Base-by-base conservation (phyloP, 345 rosid species). In the Syzygium aromaticum region DNA sequence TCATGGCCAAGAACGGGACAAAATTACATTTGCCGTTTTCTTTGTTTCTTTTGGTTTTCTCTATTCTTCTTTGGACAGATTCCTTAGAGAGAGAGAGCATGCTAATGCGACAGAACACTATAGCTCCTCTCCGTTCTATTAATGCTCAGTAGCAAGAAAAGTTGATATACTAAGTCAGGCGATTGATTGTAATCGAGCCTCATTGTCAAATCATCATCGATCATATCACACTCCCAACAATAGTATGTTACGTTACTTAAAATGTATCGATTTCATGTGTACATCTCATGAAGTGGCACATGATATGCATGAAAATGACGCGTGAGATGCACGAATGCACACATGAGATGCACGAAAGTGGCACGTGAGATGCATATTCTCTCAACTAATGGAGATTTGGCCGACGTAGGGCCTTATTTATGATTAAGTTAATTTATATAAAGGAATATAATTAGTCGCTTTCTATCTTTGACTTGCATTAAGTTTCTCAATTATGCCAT, bases 1-100 rank as follows among this genome's bases (percentile, higher is more conserved):
- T 95, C 96, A 95, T 95, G 73, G 94, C 98, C 92, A 95, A 86
- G 84, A 92, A 94, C 14, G 99, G 96, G 85, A 94, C 12, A 52
- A 91, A 14, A 22, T 21, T 8, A 54, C 27, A 22, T 22, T 21
- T 8, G 11, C 59, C 59, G 22, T 54, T 54, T 54, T 21, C 22
- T 17, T 53, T 17, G 7, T 15, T 53, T 17, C 56, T 53, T 53
- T 17, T 53, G 3, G 3, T 6, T 53, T 54, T 78, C 10, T 38
- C 5, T 0, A 12, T 7, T 54, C 59, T 21, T 22, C 59, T 22
- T 54, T 8, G 59, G 25, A 54, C 22, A 7, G 7, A 21, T 54
- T 52, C 17, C 53, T 5, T 0, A n/a, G n/a, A 27, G 30, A 59
- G 38, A 64, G 21, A 63, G 15, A 63, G 28, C 40, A 64, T 64